phyloP scores from a whole-genome alignment of 495 filamentous ascomycete genomes.

The Penicilliopsis zonata region DNA sequence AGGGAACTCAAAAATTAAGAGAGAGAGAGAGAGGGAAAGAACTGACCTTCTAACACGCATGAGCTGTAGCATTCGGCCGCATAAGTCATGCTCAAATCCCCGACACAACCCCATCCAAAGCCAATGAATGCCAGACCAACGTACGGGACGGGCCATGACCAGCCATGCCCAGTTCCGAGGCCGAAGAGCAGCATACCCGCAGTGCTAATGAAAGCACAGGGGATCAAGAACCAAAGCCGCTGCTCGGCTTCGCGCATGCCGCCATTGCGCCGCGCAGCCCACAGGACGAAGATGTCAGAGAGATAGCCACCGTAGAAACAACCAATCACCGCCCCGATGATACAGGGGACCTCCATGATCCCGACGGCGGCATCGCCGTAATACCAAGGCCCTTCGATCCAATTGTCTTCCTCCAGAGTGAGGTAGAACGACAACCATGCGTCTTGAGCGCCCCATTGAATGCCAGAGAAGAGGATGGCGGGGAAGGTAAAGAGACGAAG shows the following conservation, averaged over 20 bases:
- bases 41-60: slow-evolving; percentile 22
- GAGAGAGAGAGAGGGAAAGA: too few species aligned
- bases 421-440: slow-evolving; percentile 28
- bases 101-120: slow-evolving; percentile 24
- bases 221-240: slow-evolving; percentile 22
- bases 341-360: slow-evolving; percentile 22
- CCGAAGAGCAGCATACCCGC: slow-evolving; percentile 23
- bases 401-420: slow-evolving; percentile 22
- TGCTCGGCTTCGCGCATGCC: slow-evolving; percentile 22
- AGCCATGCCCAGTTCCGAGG: slow-evolving; percentile 15
- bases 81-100: slow-evolving; percentile 21
- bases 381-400: slow-evolving; percentile 16
- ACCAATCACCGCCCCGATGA: slow-evolving; percentile 20
- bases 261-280: slow-evolving; percentile 16
- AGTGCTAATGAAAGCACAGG: slow-evolving; percentile 15
- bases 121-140: slow-evolving; percentile 20
- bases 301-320: slow-evolving; percentile 25
- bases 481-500: slow-evolving; percentile 22
- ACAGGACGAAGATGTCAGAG: slow-evolving; percentile 20
- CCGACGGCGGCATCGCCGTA: slow-evolving; percentile 18
- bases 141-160: slow-evolving; percentile 14
- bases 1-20: too few species aligned
- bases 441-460: slow-evolving; percentile 26
- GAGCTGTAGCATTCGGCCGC: slow-evolving; percentile 21
- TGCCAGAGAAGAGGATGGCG: slow-evolving; percentile 17